Evolutionary conservation across 2,329 filamentous ascomycete genomes (phyloP), one percentile per base, ranked within the genome.

Genomic region (Aspergillus melleus): DNA sequence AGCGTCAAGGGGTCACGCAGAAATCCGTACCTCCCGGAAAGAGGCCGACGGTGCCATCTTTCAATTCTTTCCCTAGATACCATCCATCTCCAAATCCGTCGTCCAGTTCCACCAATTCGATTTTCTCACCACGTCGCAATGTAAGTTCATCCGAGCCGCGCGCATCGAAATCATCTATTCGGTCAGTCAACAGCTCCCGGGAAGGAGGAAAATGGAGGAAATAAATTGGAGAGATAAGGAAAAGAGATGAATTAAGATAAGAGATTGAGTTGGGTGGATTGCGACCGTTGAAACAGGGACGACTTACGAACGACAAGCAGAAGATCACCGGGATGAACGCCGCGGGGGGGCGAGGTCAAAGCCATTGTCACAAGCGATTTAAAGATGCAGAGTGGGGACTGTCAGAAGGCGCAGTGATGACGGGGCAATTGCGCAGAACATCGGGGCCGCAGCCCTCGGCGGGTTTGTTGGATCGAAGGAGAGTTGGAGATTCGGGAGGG

Each of bases 121-220:
- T 83, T 66, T 83, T 83, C 68, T 88, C 85, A 51, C 85, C 93
- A 72, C 96, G 96, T 57, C 86, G 82, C 66, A 99, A 83, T 68
- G 87, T 96, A 72, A 99, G 83, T 82, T 99, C 95, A 78, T 99
- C 95, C 59, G 91, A 90, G 76, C 92, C 96, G 67, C 95, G 88
- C 59, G 94, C 93, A 68, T 88, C 82, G 76, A 99, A 98, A 78
- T 97, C 92, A 79, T 99, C 92, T 96, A 66, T 20, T 55, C 74
- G 49, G 26, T 29, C 47, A 54, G 49, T 54, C 10, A 12, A 20
- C 44, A 49, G n/a, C 54, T 58, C 50, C 29, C 52, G 39, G 52
- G 55, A 59, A 59, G 61, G 50, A 52, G 57, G 56, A 64, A 44
- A 49, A 16, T 49, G 19, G 42, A 44, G 55, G 8, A 2, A 29